Base-by-base conservation (phyloP, 2,329 filamentous ascomycete species). In the Coniosporium tulheliwenetii region DNA sequence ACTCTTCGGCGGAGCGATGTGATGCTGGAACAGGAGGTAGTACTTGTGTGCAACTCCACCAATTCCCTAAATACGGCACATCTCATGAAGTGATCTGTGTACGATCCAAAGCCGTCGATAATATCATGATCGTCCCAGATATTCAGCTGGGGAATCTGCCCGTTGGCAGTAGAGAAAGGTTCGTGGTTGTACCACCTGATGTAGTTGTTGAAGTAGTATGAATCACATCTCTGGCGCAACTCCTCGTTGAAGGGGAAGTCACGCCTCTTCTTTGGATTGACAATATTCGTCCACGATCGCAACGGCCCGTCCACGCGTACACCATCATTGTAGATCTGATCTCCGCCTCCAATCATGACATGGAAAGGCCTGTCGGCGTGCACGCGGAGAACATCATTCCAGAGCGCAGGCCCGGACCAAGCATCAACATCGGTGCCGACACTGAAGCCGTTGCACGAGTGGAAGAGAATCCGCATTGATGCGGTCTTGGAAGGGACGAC, bases 261-360 rank as follows among this genome's bases (percentile, higher is more conserved):
- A 44, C 71, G 66, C 50, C 75, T 65, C 59, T 76, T 77, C 49
- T 70, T 65, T 1, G 75, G 75, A 48, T 76, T 79, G 19, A 50
- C 48, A 47, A 79, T 79, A 37, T 66, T 62, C 0, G 75, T 78
- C 76, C 76, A 80, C 5, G 62, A 53, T 50, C 75, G 76, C 46
- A 96, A 63, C 1, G 89, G 89, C 0, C 87, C 89, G 39, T 79
- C 68, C 1, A 94, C 85, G 46, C 89, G 75, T 48, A 96, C 85
- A 16, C 83, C 84, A 42, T 79, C 76, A 48, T 79, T 79, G 60
- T 80, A 80, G 48, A 79, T 77, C 61, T 95, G 89, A 55, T 96
- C 89, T 44, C 89, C 89, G 43, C 89, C 89, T 40, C 89, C 89
- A 46, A 95, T 73, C 79, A 80, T 83, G 48, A 77, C 71, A 52